Base-by-base conservation (phyloP, 495 filamentous ascomycete species). In the Talaromyces liani region DNA sequence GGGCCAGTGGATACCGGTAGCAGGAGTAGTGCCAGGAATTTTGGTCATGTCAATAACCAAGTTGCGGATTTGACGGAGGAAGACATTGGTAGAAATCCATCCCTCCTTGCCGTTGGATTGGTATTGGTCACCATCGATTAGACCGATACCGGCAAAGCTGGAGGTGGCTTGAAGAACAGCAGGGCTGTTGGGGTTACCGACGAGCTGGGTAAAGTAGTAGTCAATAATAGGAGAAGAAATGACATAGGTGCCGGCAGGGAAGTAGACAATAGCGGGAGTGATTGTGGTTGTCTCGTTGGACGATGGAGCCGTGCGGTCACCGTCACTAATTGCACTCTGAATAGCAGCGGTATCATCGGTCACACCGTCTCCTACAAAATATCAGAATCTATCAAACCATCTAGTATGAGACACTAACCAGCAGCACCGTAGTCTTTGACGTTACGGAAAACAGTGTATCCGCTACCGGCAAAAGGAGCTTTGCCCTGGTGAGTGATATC, bases 31-130 rank as follows among this genome's bases (percentile, higher is more conserved):
- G 58, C 79, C 67, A 9, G 89, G 88, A 82, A 90, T 85, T 14
- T 77, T 83, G 31, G 84, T 91, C 59, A 93, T 74, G 71, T 98
- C 94, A 72, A 98, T 88, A 68, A 92, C 82, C 68, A 98, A 89
- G 79, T 98, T 98, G 73, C 95, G 91, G 66, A 98, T 80, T 68
- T 96, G 90, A 54, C 94, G 92, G 83, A 91, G 97, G 82, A 98
- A 98, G 80, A 98, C 97, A 85, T 97, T 98, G 75, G 85, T 87
- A 24, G 65, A 66, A 41, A 74, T 79, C 70, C 77, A 87, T 12
- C 66, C 71, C 10, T 67, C 49, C 16, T 68, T 39, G 22, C 64
- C 64, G 16, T 64, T 61, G 36, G 58, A 24, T 56, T 69, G 47
- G 70, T 85, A 85, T 20, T 75, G 74, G 70, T 87, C 80, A 18